Evolutionary conservation across 768 basidiomycete species (phyloP).

Genomic region (Lentinula boryana): DNA sequence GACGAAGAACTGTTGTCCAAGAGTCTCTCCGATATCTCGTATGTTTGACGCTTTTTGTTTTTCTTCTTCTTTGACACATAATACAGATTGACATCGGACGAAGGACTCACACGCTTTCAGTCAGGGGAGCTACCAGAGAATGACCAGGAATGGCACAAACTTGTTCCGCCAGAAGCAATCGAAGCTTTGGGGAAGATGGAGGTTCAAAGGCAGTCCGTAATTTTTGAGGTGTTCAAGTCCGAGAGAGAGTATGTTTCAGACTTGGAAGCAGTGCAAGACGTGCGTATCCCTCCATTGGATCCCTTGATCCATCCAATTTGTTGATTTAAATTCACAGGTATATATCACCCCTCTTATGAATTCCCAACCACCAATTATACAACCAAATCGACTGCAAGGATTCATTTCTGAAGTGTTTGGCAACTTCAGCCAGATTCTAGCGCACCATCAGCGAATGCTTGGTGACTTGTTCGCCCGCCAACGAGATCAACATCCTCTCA

Average conservation of each 20-base stretch:
- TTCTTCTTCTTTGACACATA: constrained; percentile 12
- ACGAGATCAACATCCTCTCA: constrained; percentile 76
- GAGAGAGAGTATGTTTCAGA: constrained; percentile 88
- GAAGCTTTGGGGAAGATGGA: constrained; percentile 71
- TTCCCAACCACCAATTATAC: constrained; percentile 62
- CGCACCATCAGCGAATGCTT: constrained; percentile 65
- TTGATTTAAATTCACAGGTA: constrained; percentile 35
- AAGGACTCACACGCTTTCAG: constrained; percentile 64
- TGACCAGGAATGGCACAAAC: constrained; percentile 81
- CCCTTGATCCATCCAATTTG: background rate
- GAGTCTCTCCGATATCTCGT: constrained; percentile 34
- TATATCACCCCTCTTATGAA: constrained; percentile 63
- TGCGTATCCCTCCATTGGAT: constrained; percentile 19
- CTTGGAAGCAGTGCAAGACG: constrained; percentile 64
- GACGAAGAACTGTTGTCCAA: constrained; percentile 24
- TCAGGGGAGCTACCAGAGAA: constrained; percentile 52
- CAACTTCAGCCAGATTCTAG: constrained; percentile 66
- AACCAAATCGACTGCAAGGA: constrained; percentile 40
- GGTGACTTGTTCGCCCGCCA: constrained; percentile 74
- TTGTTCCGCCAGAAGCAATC: constrained; percentile 67
- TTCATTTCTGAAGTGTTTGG: constrained; percentile 84
- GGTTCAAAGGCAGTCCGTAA: constrained; percentile 76
- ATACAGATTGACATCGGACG: constrained; percentile 56
- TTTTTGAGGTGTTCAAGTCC: constrained; percentile 87
- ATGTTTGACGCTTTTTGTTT: constrained; percentile 15